Base-by-base conservation (phyloP, 495 filamentous ascomycete genomes). In the Podospora bellae-mahoneyi region DNA sequence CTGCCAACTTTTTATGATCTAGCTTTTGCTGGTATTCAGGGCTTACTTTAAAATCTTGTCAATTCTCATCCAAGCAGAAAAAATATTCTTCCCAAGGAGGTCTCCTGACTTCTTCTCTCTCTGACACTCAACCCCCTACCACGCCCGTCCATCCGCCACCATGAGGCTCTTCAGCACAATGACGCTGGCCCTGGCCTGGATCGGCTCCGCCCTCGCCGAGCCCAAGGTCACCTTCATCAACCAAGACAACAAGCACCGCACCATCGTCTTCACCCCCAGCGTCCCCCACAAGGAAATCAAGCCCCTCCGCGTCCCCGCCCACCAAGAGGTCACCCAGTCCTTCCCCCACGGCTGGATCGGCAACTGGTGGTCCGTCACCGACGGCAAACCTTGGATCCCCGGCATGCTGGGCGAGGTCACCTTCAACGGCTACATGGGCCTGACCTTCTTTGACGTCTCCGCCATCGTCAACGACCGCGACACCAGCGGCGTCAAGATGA, bases 321-420 rank as follows among this genome's bases (percentile, higher is more conserved):
- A 61, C 66, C 55, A 65, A n/a, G 66, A 76, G 34, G 64, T 68
- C 64, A 77, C 72, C 59, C 70, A 78, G 30, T 62, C 72, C 6
- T 69, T 85, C 65, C 82, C 84, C 18, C 9, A 69, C 1, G 66
- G 64, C 19, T 86, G 83, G 83, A 73, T 77, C 39, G 84, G 84
- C 32, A 85, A 84, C 75, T 80, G 66, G 62, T 84, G 78, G 71
- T 64, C 83, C n/a, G 73, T 81, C 65, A 71, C 66, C 48, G 70
- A 82, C 16, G 84, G 82, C 60, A 55, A 66, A 0, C 57, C 62
- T 2, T 70, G 77, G 58, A 68, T 73, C 2, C 77, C 78, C 0
- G 84, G 84, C 73, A 85, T 86, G 83, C 78, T 86, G 19, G 83
- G 79, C 32, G 84, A 86, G 77, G 74, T 85, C 28, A 68, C 77